phyloP scores from a whole-genome alignment of 768 basidiomycete species.

The Serendipita sp. region DNA sequence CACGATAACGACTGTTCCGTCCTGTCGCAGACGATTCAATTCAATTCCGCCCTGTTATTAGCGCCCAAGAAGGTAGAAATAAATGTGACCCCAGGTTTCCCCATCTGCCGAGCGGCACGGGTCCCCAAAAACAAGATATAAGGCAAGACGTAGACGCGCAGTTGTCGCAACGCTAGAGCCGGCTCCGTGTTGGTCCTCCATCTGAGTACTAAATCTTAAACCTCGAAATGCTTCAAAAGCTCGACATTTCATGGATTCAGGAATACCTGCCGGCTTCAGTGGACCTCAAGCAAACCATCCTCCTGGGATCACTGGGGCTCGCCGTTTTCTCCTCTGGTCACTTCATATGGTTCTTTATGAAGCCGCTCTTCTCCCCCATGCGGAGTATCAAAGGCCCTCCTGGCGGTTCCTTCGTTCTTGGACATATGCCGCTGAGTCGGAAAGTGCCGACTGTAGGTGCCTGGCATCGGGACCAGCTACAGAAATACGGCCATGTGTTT shows the following conservation, averaged over 20 bases:
- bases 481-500: neutral
- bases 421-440: neutral
- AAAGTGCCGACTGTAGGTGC: neutral
- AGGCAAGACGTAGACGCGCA: too few species aligned
- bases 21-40: too few species aligned
- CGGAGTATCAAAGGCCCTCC: neutral
- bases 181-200: too few species aligned
- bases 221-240: neutral
- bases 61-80: too few species aligned
- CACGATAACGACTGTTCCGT: conserved; percentile 6
- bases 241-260: too few species aligned
- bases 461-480: neutral
- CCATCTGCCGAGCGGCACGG: too few species aligned
- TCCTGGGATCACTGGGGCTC: neutral
- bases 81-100: neutral
- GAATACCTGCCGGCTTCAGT: too few species aligned
- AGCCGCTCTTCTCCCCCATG: neutral
- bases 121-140: too few species aligned
- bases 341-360: neutral
- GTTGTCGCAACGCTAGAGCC: too few species aligned
- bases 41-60: too few species aligned
- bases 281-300: neutral
- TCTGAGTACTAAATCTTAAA: too few species aligned
- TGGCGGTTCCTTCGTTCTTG: neutral
- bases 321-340: neutral